Conservation (phyloP, 306 rosid genomes). For the Castanea mollissima region DNA sequence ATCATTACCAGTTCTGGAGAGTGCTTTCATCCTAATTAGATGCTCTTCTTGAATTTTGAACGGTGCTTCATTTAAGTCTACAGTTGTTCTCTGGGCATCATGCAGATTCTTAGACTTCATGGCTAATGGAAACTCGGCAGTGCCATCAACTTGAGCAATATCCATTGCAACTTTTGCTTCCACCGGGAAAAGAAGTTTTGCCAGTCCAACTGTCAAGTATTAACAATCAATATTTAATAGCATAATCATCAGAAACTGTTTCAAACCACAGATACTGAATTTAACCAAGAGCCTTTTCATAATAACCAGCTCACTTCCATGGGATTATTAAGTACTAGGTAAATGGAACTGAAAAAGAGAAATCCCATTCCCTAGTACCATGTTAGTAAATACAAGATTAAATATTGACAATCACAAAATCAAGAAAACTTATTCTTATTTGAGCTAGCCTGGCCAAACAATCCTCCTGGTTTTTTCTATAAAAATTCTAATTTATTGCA, state of each 20-base stretch:
- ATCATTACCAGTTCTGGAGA: slow-evolving; percentile 55
- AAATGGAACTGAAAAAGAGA: neutral
- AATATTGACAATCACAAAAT: neutral
- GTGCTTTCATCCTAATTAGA: slow-evolving; percentile 52
- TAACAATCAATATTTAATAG: neutral
- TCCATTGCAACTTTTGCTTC: slow-evolving; percentile 70
- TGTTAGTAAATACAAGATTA: neutral
- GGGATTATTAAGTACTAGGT: slow-evolving; percentile 2
- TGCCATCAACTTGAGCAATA: slow-evolving; percentile 54
- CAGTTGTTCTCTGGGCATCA: slow-evolving; percentile 31
- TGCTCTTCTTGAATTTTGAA: slow-evolving; percentile 66
- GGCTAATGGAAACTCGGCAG: slow-evolving; percentile 39
- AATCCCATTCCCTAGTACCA: neutral
- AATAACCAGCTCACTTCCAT: neutral
- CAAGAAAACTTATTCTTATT: neutral
- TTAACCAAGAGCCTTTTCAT: neutral
- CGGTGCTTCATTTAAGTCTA: slow-evolving; percentile 69
- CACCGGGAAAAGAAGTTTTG: slow-evolving; percentile 59
- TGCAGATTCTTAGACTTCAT: slow-evolving; percentile 20
- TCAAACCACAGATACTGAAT: slow-evolving; percentile 8
- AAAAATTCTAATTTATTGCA: neutral
- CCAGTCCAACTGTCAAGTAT: slow-evolving; percentile 55
- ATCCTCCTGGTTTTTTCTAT: neutral
- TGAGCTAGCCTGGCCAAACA: neutral
- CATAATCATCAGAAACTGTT: neutral